phyloP scores from a whole-genome alignment of 257 asterid species.

The Voacanga thouarsii region DNA sequence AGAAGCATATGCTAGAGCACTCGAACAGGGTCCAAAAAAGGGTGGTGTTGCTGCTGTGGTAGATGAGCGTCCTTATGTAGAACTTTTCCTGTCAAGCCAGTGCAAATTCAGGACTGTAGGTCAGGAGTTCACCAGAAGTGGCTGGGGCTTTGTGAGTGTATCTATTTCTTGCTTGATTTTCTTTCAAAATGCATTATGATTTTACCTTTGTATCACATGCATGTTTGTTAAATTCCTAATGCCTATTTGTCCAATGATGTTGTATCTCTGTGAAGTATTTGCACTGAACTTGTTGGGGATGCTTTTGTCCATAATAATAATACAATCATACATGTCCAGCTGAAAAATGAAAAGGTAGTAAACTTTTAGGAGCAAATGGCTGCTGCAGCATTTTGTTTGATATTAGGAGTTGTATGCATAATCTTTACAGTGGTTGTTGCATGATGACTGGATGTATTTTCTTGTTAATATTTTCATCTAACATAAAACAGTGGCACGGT shows the following conservation, averaged over 20 bases:
- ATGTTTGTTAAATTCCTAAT: neutral
- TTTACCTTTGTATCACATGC: neutral
- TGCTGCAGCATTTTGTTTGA: neutral
- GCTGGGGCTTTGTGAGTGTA: conserved; percentile 75
- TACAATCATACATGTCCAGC: no score
- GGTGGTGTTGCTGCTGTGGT: conserved; percentile 75
- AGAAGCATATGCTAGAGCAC: conserved; percentile 45
- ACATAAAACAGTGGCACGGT: neutral
- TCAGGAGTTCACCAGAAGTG: conserved; percentile 54
- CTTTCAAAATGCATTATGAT: neutral
- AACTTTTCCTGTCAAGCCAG: conserved; percentile 50
- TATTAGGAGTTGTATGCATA: neutral
- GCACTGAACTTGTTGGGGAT: neutral
- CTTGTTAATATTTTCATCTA: neutral
- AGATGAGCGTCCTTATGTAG: conserved; percentile 59
- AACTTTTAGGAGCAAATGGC: conserved; percentile 5
- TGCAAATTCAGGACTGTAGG: conserved; percentile 53
- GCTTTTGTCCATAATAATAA: neutral
- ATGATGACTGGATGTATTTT: neutral
- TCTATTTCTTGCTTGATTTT: conserved; percentile 4
- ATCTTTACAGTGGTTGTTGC: neutral
- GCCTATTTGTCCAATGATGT: neutral
- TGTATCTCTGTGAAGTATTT: neutral
- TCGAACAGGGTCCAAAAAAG: conserved; percentile 44
- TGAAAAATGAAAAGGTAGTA: neutral